Evolutionary conservation across 2,329 filamentous ascomycete genomes (phyloP).

Genomic region (Neonectria ditissima): DNA sequence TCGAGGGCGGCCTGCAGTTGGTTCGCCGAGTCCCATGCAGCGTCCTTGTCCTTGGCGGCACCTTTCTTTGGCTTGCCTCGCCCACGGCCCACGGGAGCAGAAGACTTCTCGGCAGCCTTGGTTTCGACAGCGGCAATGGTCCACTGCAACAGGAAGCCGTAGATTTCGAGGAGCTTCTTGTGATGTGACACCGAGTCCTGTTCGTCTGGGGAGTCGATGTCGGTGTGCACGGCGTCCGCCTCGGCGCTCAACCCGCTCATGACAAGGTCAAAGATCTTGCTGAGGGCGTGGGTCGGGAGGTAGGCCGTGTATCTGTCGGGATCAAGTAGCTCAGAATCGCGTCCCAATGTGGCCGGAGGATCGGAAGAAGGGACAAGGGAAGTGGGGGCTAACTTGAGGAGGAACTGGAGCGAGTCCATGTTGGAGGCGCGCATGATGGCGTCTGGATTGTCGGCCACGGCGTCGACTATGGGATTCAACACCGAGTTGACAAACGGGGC

Average conservation of each 20-base stretch:
- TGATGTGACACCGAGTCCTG: slow-evolving; percentile 88
- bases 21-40: slow-evolving; percentile 86
- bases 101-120: slow-evolving; percentile 90
- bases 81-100: slow-evolving; percentile 75
- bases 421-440: slow-evolving; percentile 81
- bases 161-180: slow-evolving; percentile 92
- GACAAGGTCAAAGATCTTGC: slow-evolving; percentile 92
- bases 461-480: slow-evolving; percentile 92
- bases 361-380: slow-evolving; percentile 49
- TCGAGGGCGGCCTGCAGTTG: slow-evolving; percentile 92
- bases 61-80: slow-evolving; percentile 82
- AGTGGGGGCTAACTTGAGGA: slow-evolving; percentile 89
- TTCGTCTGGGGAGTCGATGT: slow-evolving; percentile 87
- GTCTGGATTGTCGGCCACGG: slow-evolving; percentile 91
- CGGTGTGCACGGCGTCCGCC: slow-evolving; percentile 85
- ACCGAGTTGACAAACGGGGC: slow-evolving; percentile 83
- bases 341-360: slow-evolving; percentile 39
- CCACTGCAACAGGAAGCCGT: slow-evolving; percentile 95
- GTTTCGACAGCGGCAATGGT: slow-evolving; percentile 93
- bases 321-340: slow-evolving; percentile 61
- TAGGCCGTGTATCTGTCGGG: slow-evolving; percentile 82
- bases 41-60: slow-evolving; percentile 85
- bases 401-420: slow-evolving; percentile 94
- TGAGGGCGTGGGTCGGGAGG: slow-evolving; percentile 83
- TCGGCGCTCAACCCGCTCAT: slow-evolving; percentile 88